Conservation (phyloP, 2,329 filamentous ascomycete species). For the Diplocarpon rosae region DNA sequence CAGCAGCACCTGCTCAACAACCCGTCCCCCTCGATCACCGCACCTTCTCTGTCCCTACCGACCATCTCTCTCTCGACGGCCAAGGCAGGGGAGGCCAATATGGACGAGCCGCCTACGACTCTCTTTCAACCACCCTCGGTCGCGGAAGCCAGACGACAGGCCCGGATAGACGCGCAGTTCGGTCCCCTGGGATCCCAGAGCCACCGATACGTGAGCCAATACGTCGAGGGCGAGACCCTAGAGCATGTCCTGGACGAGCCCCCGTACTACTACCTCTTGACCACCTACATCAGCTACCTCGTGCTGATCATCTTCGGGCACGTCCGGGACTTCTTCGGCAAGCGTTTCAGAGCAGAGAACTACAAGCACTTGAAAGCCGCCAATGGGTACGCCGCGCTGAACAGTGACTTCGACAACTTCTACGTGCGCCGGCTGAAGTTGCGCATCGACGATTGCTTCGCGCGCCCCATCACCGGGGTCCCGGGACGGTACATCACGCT, state of each 20-base stretch:
- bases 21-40: slow-evolving; percentile 53
- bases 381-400: slow-evolving; percentile 88
- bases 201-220: slow-evolving; percentile 83
- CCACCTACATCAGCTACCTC: slow-evolving; percentile 96
- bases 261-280: slow-evolving; percentile 91
- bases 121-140: slow-evolving; percentile 81
- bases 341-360: slow-evolving; percentile 74
- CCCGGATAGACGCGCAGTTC: slow-evolving; percentile 79
- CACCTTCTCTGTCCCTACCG: slow-evolving; percentile 67
- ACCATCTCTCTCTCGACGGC: slow-evolving; percentile 88
- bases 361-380: slow-evolving; percentile 74
- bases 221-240: slow-evolving; percentile 68
- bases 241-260: slow-evolving; percentile 89
- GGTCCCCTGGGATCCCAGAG: slow-evolving; percentile 69
- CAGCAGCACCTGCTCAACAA: slow-evolving; percentile 40
- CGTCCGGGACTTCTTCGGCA: slow-evolving; percentile 94
- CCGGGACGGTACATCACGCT: slow-evolving; percentile 90
- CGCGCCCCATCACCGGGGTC: slow-evolving; percentile 82
- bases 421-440: slow-evolving; percentile 88
- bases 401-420: slow-evolving; percentile 98
- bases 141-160: slow-evolving; percentile 67
- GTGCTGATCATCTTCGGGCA: slow-evolving; percentile 93
- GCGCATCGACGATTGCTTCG: slow-evolving; percentile 94
- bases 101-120: slow-evolving; percentile 63
- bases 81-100: slow-evolving; percentile 61